Evolutionary conservation across 1,284 basidiomycete genomes (phyloP), one percentile per base, ranked within the genome.

Genomic region (Leccinum griseonigrum): DNA sequence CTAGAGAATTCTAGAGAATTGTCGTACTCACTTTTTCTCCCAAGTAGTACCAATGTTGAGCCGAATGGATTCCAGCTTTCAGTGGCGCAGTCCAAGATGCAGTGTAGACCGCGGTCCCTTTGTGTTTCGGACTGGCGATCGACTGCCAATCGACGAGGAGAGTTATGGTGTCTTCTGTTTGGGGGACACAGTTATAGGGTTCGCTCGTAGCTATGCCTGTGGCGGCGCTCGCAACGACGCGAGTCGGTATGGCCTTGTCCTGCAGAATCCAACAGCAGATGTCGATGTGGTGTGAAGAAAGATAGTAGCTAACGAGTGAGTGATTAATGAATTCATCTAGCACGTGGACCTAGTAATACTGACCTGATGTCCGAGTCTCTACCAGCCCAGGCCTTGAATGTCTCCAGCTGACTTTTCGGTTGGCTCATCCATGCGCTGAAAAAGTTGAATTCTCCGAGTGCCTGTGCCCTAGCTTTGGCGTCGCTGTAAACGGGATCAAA

Each of bases 21-120:
- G 48, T 38, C 22, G 8, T 32, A 63, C 77, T 51, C 61, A 87
- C 92, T 83, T 92, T 94, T 77, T 92, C 88, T 46, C 84, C 94
- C 91, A 95, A 94, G 77, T 95, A 95, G 76, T 95, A 95, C 91
- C 93, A 97, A 71, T 92, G 86, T 74, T 97, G 95, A 59, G 91
- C 91, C 10, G 90, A 90, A 75, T 97, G 95, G 31, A 92, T 79
- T 5, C 90, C 90, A 14, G 88, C 78, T 71, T 88, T 91, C 60
- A 91, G 77, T 22, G 91, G 91, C 1, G 91, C 90, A 3, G 90
- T 92, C 91, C 91, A 96, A 62, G 90, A 92, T 14, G 95, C 94
- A 3, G 95, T 96, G 79, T 95, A 97, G 3, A 97, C 91, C 1
- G 83, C 92, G 0, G 89, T 92, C 22, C 92, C 92, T 61, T 79